A percentile compares a stretch with the other conserved stretches of the same genome.
Conservation (phyloP, 108 stramenopile genomes). For the Cyclotella sp. region DNA sequence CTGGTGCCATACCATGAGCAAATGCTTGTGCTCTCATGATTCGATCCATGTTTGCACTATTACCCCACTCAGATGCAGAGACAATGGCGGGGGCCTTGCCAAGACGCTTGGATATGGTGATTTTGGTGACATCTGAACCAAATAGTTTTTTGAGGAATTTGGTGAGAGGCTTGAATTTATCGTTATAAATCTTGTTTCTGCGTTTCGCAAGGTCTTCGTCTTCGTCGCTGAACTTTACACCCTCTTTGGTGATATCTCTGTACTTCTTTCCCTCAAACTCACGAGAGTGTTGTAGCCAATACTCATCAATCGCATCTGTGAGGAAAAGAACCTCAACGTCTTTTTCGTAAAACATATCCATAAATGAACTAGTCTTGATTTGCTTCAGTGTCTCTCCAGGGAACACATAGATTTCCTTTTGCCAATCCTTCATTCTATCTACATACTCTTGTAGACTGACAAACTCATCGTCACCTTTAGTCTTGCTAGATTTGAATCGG, state of each 20-base stretch:
- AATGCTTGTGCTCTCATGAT: slow-evolving; percentile 98
- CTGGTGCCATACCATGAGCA: slow-evolving; percentile 62
- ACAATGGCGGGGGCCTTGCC: slow-evolving; percentile 94
- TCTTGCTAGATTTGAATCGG: slow-evolving; percentile 91
- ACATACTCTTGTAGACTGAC: slow-evolving; percentile 92
- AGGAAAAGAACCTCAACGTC: slow-evolving; percentile 96
- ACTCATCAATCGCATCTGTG: slow-evolving; percentile 98
- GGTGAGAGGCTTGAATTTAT: slow-evolving; percentile 95
- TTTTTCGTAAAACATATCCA: slow-evolving; percentile 91
- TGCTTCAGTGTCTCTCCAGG: slow-evolving; percentile 89
- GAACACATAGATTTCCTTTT: slow-evolving; percentile 96
- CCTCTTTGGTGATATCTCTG: slow-evolving; percentile 93
- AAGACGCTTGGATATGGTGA: slow-evolving; percentile 89
- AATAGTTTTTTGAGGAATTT: slow-evolving; percentile 94
- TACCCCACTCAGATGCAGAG: slow-evolving; percentile 90
- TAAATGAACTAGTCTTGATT: slow-evolving; percentile 90
- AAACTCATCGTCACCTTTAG: slow-evolving; percentile 74
- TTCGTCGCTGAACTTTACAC: slow-evolving; percentile 97
- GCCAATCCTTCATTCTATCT: slow-evolving; percentile 97
- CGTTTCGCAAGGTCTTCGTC: slow-evolving; percentile 93
- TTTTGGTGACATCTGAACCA: slow-evolving; percentile 87
- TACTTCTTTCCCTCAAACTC: slow-evolving; percentile 91
- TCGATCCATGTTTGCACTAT: slow-evolving; percentile 99
- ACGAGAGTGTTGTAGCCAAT: slow-evolving; percentile 78
- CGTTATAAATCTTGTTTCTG: slow-evolving; percentile 93